phyloP scores from a whole-genome alignment of 805 yeast species.

The Nakazawaea laoshanensis region DNA sequence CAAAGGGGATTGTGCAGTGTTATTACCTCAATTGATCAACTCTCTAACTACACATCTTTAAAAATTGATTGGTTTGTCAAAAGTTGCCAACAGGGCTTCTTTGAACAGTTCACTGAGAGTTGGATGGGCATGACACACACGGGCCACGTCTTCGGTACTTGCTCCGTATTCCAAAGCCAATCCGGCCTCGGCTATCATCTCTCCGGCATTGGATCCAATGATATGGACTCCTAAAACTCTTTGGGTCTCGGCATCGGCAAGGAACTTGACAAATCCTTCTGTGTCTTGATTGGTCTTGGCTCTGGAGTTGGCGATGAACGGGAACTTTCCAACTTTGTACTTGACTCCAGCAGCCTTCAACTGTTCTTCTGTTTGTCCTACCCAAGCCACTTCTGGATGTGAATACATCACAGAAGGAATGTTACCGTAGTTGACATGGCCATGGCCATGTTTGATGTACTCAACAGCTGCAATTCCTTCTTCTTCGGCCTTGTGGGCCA shows the following conservation, averaged over 20 bases:
- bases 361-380: constrained; percentile 92
- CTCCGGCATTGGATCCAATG: constrained; percentile 98
- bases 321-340: constrained; percentile 95
- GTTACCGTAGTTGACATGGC: constrained; percentile 96
- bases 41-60: constrained; percentile 35
- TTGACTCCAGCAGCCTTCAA: constrained; percentile 86
- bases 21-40: constrained; percentile 58
- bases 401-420: constrained; percentile 99
- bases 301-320: constrained; percentile 97
- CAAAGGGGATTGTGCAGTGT: constrained; percentile 69
- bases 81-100: constrained; percentile 93
- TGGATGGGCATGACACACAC: constrained; percentile 99
- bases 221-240: constrained; percentile 95
- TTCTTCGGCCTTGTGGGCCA: constrained; percentile 99
- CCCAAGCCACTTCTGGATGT: constrained; percentile 99
- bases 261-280: constrained; percentile 93
- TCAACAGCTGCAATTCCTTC: constrained; percentile 99
- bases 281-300: constrained; percentile 97
- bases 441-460: constrained; percentile 86
- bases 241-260: constrained; percentile 96
- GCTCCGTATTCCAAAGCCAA: constrained; percentile 98
- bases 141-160: constrained; percentile 92
- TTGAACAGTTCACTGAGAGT: constrained; percentile 96
- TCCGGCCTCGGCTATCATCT: constrained; percentile 98
- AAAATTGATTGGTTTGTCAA: constrained; percentile 85